Evolutionary conservation across 805 yeast species (phyloP).

Genomic region (Nakazawaea populi): DNA sequence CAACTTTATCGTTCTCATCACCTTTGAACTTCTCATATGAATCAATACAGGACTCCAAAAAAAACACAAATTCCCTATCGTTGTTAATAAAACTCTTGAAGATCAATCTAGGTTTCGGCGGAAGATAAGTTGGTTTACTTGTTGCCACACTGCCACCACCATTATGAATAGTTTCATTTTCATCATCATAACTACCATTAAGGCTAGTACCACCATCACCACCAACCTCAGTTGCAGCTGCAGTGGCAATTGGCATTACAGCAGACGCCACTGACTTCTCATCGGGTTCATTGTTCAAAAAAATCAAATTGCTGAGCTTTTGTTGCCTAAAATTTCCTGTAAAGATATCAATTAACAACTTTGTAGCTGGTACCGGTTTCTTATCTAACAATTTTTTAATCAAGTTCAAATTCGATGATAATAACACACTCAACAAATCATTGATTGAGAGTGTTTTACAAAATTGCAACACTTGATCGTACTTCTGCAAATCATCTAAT

Average conservation of each 20-base stretch:
- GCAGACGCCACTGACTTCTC: too few relatives aligned
- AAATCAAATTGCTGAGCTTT: neutral
- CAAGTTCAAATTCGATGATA: constrained; percentile 36
- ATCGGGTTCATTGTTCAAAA: too few relatives aligned
- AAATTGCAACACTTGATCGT: constrained; percentile 54
- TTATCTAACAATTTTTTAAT: constrained; percentile 60
- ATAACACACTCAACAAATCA: constrained; percentile 68
- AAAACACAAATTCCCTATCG: constrained; percentile 84
- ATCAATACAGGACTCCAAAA: constrained; percentile 85
- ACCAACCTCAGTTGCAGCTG: too few relatives aligned
- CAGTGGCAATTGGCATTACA: too few relatives aligned
- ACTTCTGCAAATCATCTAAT: constrained; percentile 57
- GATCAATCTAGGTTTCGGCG: constrained; percentile 85
- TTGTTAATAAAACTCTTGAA: constrained; percentile 84
- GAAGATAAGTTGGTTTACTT: constrained; percentile 68
- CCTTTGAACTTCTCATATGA: constrained; percentile 76
- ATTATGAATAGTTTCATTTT: too few relatives aligned
- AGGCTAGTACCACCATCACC: too few relatives aligned
- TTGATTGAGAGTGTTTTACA: constrained; percentile 66
- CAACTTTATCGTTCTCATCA: constrained; percentile 59
- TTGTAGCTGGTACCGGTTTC: constrained; percentile 77
- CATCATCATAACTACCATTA: too few relatives aligned
- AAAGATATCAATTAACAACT: constrained; percentile 75
- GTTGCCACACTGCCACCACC: too few relatives aligned
- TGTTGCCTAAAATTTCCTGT: constrained; percentile 73